Conservation (phyloP, 768 basidiomycete species). For the Fomitopsis serialis region DNA sequence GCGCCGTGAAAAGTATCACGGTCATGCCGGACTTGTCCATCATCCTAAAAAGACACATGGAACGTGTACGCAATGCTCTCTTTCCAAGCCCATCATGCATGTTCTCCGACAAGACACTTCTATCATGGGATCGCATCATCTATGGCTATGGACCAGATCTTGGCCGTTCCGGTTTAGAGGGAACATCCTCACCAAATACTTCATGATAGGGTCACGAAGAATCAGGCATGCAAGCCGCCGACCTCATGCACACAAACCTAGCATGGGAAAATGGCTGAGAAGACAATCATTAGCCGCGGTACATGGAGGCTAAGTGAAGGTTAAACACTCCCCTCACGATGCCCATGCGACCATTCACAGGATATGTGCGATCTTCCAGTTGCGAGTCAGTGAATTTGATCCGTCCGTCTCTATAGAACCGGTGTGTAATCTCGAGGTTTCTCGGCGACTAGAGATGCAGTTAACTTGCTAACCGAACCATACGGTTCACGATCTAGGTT, state of each 20-base stretch:
- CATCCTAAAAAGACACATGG: neutral
- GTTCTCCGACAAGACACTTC: neutral
- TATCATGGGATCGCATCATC: neutral
- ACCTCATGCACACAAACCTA: neutral
- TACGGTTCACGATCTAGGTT: neutral
- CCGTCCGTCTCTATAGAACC: neutral
- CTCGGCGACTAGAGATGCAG: neutral
- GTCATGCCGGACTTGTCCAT: neutral
- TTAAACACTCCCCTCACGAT: neutral
- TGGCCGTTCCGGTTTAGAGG: neutral
- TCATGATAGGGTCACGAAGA: too few species aligned
- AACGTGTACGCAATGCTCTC: conserved; percentile 2
- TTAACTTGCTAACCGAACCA: neutral
- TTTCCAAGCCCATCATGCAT: neutral
- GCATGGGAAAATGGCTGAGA: neutral
- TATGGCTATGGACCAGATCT: neutral
- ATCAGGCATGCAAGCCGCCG: neutral
- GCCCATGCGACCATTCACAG: neutral
- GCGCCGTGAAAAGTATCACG: too few species aligned
- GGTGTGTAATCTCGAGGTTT: neutral
- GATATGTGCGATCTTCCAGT: neutral
- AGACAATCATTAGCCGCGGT: neutral
- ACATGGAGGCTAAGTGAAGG: neutral
- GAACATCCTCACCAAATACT: too few species aligned
- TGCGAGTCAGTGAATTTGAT: neutral